These are phyloP conservation scores for Leptographium galeiforme DNA, from an alignment of 2,329 filamentous ascomycete genomes.

Conservation along the genomic window DNA sequence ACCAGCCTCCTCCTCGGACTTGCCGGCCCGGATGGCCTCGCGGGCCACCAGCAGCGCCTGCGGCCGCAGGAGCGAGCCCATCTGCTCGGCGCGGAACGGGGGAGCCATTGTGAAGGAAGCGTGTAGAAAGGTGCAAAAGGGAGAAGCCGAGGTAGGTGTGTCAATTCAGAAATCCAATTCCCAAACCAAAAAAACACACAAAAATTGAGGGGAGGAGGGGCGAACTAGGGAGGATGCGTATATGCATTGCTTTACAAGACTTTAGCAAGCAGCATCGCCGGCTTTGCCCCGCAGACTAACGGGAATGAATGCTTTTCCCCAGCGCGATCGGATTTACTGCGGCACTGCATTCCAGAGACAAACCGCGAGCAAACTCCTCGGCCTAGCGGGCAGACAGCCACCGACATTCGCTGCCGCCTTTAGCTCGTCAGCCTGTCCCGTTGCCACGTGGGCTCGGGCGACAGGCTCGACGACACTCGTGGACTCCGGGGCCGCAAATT, in stretches of 20 bases:
- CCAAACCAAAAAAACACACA: too few relatives aligned
- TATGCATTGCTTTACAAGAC: neutral
- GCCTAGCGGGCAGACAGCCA: too few relatives aligned
- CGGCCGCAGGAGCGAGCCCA: constrained; percentile 22
- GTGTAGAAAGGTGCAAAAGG: neutral
- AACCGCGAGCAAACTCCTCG: too few relatives aligned
- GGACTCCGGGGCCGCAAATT: too few relatives aligned
- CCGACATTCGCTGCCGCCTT: too few relatives aligned
- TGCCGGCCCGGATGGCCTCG: constrained; percentile 41
- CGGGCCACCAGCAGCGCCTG: constrained; percentile 31
- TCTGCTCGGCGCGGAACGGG: constrained; percentile 21
- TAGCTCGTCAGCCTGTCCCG: too few relatives aligned
- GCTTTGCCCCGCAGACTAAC: neutral
- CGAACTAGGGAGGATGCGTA: neutral
- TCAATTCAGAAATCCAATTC: too few relatives aligned
- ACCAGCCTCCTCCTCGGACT: constrained; percentile 36
- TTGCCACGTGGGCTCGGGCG: too few relatives aligned
- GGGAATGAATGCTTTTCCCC: too few relatives aligned
- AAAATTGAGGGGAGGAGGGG: neutral
- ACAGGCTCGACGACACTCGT: too few relatives aligned
- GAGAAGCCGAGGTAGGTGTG: neutral
- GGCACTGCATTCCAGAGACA: too few relatives aligned
- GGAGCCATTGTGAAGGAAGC: constrained; percentile 15
- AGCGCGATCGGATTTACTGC: too few relatives aligned
- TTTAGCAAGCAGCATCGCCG: neutral